Evolutionary conservation across 108 stramenopile species (phyloP).

Genomic region (Discostella stelligeroides): DNA sequence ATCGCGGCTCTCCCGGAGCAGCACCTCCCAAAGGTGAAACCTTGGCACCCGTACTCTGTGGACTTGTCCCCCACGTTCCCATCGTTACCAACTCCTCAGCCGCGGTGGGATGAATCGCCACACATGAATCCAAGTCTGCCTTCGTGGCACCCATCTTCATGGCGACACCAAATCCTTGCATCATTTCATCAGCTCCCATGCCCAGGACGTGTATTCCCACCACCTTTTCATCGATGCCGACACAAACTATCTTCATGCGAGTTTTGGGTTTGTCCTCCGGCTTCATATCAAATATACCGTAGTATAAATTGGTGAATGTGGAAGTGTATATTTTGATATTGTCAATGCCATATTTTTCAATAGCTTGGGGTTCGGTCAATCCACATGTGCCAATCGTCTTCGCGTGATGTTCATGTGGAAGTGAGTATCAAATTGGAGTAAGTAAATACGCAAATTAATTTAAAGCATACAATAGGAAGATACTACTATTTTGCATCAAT

Average conservation of each 20-base stretch:
- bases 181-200: slow-evolving; percentile 95
- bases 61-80: slow-evolving; percentile 79
- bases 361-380: slow-evolving; percentile 86
- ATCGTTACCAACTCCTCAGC: slow-evolving; percentile 92
- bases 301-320: slow-evolving; percentile 91
- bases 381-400: slow-evolving; percentile 81
- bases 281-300: slow-evolving; percentile 84
- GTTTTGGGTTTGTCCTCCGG: slow-evolving; percentile 94
- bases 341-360: slow-evolving; percentile 84
- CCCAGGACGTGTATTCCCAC: slow-evolving; percentile 95
- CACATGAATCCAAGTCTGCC: slow-evolving; percentile 94
- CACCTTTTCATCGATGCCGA: slow-evolving; percentile 83
- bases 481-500: not conserved
- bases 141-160: slow-evolving; percentile 96
- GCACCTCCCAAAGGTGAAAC: slow-evolving; percentile 72
- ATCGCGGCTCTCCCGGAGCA: slow-evolving; percentile 56
- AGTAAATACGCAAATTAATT: too few species aligned
- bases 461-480: too few species aligned
- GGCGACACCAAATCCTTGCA: slow-evolving; percentile 91
- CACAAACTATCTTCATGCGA: slow-evolving; percentile 88
- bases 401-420: too few species aligned
- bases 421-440: not conserved
- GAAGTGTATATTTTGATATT: slow-evolving; percentile 90
- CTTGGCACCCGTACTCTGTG: slow-evolving; percentile 72
- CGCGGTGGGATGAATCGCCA: slow-evolving; percentile 97